These are phyloP conservation scores for Phoenix roebelenii DNA, from an alignment of 176 grass and related monocot genomes.

Conservation along the genomic window DNA sequence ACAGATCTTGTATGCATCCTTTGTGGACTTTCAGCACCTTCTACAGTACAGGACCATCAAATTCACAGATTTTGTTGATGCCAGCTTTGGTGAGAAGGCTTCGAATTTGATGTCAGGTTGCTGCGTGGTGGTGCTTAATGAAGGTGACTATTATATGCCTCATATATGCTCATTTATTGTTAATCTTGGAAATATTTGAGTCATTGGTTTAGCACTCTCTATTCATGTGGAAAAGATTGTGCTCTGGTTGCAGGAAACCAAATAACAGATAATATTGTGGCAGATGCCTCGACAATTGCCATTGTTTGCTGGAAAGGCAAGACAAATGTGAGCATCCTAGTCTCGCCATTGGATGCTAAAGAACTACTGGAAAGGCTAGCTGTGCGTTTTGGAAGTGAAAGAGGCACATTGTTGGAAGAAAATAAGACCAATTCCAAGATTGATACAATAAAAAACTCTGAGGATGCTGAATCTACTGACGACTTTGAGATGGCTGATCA, in stretches of 20 bases:
- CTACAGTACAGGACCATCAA: slow-evolving; percentile 75
- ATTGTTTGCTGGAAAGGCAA: slow-evolving; percentile 98
- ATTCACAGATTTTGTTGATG: slow-evolving; percentile 77
- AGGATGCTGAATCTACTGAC: neutral
- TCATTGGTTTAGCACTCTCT: too few relatives aligned
- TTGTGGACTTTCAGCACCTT: slow-evolving; percentile 72
- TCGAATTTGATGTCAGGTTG: slow-evolving; percentile 60
- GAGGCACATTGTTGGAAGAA: slow-evolving; percentile 14
- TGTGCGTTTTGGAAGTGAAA: slow-evolving; percentile 30
- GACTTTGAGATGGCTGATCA: slow-evolving; percentile 1
- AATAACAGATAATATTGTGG: slow-evolving; percentile 26
- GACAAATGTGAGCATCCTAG: slow-evolving; percentile 76
- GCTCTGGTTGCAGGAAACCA: slow-evolving; percentile 29
- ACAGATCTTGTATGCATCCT: slow-evolving; percentile 62
- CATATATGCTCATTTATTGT: slow-evolving; percentile 5
- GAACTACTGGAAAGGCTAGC: slow-evolving; percentile 80
- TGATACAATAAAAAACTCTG: slow-evolving; percentile 10
- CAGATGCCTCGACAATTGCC: slow-evolving; percentile 55
- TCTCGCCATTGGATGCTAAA: slow-evolving; percentile 70
- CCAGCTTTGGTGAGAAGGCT: slow-evolving; percentile 54
- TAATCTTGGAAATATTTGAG: neutral
- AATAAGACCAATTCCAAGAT: slow-evolving; percentile 10
- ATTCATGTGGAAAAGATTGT: too few relatives aligned
- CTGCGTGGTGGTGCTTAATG: slow-evolving; percentile 50
- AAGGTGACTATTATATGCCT: slow-evolving; percentile 37